Evolutionary conservation across 208 protist genomes (phyloP), one percentile per base, ranked within the genome.

Genomic region (Trypanosoma lewisi): DNA sequence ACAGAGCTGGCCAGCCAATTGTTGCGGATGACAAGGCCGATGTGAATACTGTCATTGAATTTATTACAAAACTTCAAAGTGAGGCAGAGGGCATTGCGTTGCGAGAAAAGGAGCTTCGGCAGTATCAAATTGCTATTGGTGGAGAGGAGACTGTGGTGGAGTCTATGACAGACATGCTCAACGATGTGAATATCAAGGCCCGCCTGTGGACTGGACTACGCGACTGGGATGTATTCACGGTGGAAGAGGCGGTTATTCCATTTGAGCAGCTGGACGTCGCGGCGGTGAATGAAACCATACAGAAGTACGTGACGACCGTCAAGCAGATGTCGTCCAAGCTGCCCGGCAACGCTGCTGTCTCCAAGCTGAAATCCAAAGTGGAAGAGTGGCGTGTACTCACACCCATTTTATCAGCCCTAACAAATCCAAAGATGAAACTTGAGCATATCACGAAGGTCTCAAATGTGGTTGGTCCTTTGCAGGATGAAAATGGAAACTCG

Each of bases 351-450:
- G 78, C 81, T 21, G 93, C 94, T 12, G 89, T 96, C 42, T 78
- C 82, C 5, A 75, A 77, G 59, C 80, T 98, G 44, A 84, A 83
- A 57, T 78, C 72, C 41, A 84, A 77, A 44, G 91, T 98, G 8
- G 96, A 98, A 55, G 84, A 95, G 54, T 98, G 96, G 87, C 95
- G 94, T 28, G 67, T 91, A 61, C 77, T 95, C 34, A 70, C 97
- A 62, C 97, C 97, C 5, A 79, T 97, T n/a, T 76, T 98, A 39
- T 72, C 76, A 54, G 93, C 94, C 17, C 80, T 99, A 27, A 92
- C 85, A 12, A 99, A 98, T 71, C 81, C 85, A 2, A 90, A 94
- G 37, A 75, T 99, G 37, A 95, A 96, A 78, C 45, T 75, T 16
- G 84, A 96, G 56, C 85, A 98, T 78, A 58, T 79, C 63, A 39